A percentile compares a stretch with the other conserved stretches of the same genome.
Evolutionary conservation across 192 early-diverging fungal species (phyloP).

Genomic region (Phycomyces nitens): DNA sequence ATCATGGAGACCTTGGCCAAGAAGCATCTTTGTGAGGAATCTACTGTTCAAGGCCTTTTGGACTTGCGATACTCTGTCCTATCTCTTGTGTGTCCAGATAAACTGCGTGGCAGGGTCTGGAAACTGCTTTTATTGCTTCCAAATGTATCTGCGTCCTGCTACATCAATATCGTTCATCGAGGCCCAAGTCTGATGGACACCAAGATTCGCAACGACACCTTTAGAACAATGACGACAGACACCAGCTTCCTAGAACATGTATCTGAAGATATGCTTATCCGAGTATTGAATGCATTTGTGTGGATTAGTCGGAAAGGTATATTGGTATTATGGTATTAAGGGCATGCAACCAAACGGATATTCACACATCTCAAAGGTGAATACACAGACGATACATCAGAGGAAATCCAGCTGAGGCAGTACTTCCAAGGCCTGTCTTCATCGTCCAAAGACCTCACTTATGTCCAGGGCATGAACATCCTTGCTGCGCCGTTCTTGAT

Average conservation of each 20-base stretch:
- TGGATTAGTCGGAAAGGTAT: conserved; percentile 72
- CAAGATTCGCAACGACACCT: conserved; percentile 90
- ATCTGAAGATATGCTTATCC: conserved; percentile 65
- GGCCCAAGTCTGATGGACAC: conserved; percentile 70
- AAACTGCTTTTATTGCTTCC: conserved; percentile 73
- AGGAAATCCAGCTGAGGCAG: conserved; percentile 4
- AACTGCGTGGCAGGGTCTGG: conserved; percentile 62
- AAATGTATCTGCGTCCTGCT: conserved; percentile 67
- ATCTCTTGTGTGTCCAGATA: background rate
- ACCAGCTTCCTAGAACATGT: conserved; percentile 67
- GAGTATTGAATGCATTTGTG: conserved; percentile 83
- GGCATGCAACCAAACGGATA: no score
- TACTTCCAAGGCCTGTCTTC: conserved; percentile 6
- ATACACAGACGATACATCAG: background rate
- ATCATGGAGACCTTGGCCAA: background rate
- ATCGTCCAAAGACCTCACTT: conserved; percentile 49
- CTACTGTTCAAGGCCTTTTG: background rate
- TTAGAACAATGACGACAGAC: conserved; percentile 81
- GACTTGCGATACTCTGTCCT: background rate
- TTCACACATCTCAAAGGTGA: no score
- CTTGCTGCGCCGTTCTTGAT: conserved; percentile 88
- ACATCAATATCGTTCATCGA: conserved; percentile 63
- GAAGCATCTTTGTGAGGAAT: background rate
- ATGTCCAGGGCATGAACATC: conserved; percentile 97
- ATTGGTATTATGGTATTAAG: background rate